These are phyloP conservation scores for Globisporangium uncinulatum DNA, from an alignment of 352 stramenopile genomes.

Conservation along the genomic window DNA sequence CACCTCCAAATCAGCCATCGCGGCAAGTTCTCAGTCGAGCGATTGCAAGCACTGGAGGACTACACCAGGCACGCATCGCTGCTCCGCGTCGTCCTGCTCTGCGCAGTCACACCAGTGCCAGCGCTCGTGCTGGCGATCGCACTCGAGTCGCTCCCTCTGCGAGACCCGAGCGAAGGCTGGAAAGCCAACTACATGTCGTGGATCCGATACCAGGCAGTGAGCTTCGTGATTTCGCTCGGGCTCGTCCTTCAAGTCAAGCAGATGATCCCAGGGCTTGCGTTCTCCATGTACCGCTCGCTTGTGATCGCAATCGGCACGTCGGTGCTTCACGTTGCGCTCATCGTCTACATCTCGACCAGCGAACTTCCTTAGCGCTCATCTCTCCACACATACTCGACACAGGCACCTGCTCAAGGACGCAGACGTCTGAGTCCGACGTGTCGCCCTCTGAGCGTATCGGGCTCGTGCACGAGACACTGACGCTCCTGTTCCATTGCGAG, in stretches of 20 bases:
- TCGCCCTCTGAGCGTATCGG: background rate
- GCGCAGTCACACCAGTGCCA: conserved; percentile 7
- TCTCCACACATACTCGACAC: too few relatives aligned
- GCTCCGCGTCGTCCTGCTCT: conserved; percentile 1
- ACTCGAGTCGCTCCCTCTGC: conserved; percentile 26
- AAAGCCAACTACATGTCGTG: conserved; percentile 21
- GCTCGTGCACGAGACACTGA: conserved; percentile 2
- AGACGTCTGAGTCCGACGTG: too few relatives aligned
- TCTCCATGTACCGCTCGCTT: background rate
- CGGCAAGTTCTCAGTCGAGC: conserved; percentile 10
- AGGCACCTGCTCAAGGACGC: background rate
- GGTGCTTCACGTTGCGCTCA: conserved; percentile 4
- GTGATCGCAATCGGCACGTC: background rate
- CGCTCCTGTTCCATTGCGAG: conserved; percentile 16
- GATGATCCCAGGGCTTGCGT: conserved; percentile 3
- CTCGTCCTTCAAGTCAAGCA: conserved; percentile 9
- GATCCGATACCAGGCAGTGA: conserved; percentile 15
- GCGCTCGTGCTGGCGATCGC: conserved; percentile 11
- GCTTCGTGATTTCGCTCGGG: conserved; percentile 8
- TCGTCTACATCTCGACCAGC: conserved; percentile 3
- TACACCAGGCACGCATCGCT: conserved; percentile 2
- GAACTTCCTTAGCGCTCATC: too few relatives aligned
- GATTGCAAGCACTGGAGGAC: conserved; percentile 2
- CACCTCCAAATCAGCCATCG: conserved; percentile 3
- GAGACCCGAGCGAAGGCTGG: conserved; percentile 5